Base-by-base conservation (phyloP, 352 stramenopile species). In the Globisporangium abappressorium region DNA sequence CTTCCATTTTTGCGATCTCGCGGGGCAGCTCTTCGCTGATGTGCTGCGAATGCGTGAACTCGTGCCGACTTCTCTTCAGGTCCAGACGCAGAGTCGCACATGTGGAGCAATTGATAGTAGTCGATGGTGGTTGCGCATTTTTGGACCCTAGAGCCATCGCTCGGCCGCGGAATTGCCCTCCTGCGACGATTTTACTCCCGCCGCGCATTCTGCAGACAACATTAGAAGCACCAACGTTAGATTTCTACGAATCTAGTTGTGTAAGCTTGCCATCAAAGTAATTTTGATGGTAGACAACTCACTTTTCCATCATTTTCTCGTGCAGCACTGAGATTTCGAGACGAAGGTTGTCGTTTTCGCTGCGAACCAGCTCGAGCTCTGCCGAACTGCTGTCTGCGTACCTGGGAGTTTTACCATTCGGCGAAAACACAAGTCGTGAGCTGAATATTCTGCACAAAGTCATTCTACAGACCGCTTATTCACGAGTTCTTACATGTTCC, bases 241-340 rank as follows among this genome's bases (percentile, higher is more conserved):
- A 54, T 8, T 1, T 38, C 7, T 26, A 26, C 5, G 46, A 14
- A 5, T 24, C 33, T 24, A 20, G 9, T 46, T 46, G 38, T 5
- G 15, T 14, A 47, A 47, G 41, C 15, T n/a, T 2, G 18, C 41
- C 18, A 33, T n/a, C 41, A 47, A 18, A 33, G 30, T 15, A 47
- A 24, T 5, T 41, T 14, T 4, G 11, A 18, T 43, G 36, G 36
- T 24, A 59, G 2, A 14, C 20, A 2, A 54, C 65, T n/a, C 63
- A 81, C 75, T 78, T 81, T 41, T 79, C 72, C 56, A 81, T 57
- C 55, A 81, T 38, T 51, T 76, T 77, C 22, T 65, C 64, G 8
- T 72, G 72, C 34, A 81, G 51, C 24, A 67, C 24, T 41, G 66
- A 65, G 43, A 75, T 80, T 24, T 77, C 71, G 18, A 71, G 49